Base-by-base conservation (phyloP, 345 rosid species). In the Turritis glabra region DNA sequence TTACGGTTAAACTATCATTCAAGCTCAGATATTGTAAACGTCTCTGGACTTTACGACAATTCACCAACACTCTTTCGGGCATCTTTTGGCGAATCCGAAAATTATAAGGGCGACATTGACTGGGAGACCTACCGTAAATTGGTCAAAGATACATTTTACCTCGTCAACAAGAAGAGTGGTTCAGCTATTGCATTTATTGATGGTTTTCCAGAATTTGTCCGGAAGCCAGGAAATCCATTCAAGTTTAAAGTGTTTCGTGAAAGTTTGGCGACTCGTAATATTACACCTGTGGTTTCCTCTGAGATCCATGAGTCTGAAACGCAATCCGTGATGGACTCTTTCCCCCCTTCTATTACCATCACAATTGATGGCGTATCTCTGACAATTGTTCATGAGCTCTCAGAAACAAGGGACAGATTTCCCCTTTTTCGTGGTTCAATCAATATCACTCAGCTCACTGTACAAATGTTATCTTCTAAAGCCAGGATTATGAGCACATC, bases 211-310 rank as follows among this genome's bases (percentile, higher is more conserved):
- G 87, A 87, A 82, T 93, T 91, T 85, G 91, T 93, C 46, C 78
- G 77, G 77, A 93, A 85, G 85, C 97, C 98, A 72, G 97, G 98
- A 84, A 89, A 86, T 85, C 92, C 87, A 44, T 87, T 93, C 84
- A 93, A 93, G 86, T 85, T 93, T 55, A 91, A 89, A 87, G 84
- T 87, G 52, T 84, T 93, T 64, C 82, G 67, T 63, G 83, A 83
- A 79, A 53, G 67, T 57, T 23, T 72, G 41, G 35, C 76, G 71
- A 35, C 69, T 73, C 80, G 38, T 65, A 78, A 82, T 60, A 33
- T 78, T 52, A 72, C 67, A 52, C 78, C 46, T 59, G 29, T 81
- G 81, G 67, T 58, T 66, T 67, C 35, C 68, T 67, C 60, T 60
- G 77, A 67, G 64, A 80, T 55, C 64, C 62, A 64, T 41, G 57